Evolutionary conservation across 2,329 filamentous ascomycete genomes (phyloP).

Genomic region (Xylariales sp.): DNA sequence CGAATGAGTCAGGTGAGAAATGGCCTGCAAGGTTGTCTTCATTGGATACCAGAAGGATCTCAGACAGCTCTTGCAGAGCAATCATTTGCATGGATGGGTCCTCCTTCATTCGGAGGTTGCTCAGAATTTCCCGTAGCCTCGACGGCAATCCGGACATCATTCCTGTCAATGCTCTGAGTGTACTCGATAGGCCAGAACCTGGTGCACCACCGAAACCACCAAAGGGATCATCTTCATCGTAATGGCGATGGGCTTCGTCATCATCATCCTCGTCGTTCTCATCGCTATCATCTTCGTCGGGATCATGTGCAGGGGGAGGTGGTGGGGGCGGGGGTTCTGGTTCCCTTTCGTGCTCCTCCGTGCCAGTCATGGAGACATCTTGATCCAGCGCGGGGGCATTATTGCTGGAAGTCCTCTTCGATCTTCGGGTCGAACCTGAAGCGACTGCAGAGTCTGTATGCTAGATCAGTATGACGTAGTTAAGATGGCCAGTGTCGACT

Average conservation of each 20-base stretch:
- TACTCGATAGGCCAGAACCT: conserved; percentile 67
- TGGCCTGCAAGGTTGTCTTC: conserved; percentile 95
- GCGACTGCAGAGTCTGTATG: conserved; percentile 31
- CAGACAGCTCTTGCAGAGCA: conserved; percentile 86
- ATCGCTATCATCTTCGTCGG: conserved; percentile 16
- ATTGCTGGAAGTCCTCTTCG: conserved; percentile 47
- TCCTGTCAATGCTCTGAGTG: conserved; percentile 79
- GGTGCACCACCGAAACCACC: conserved; percentile 64
- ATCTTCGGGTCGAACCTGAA: conserved; percentile 36
- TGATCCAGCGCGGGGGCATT: conserved; percentile 45
- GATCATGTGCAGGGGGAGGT: conserved; percentile 36
- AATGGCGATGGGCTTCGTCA: conserved; percentile 51
- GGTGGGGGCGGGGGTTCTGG: conserved; percentile 37
- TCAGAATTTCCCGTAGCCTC: conserved; percentile 72
- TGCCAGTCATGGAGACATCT: conserved; percentile 68
- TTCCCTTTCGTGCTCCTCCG: conserved; percentile 49
- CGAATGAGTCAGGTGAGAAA: conserved; percentile 89
- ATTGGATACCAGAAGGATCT: conserved; percentile 88
- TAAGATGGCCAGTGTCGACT: neutral
- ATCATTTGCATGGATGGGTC: conserved; percentile 86
- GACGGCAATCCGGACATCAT: conserved; percentile 85
- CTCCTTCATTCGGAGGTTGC: conserved; percentile 74
- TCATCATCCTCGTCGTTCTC: conserved; percentile 48
- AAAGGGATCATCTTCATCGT: conserved; percentile 63
- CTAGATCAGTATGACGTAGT: conserved; percentile 1